Evolutionary conservation across 2,329 filamentous ascomycete genomes (phyloP), one percentile per base, ranked within the genome.

Genomic region (Fusarium udum): DNA sequence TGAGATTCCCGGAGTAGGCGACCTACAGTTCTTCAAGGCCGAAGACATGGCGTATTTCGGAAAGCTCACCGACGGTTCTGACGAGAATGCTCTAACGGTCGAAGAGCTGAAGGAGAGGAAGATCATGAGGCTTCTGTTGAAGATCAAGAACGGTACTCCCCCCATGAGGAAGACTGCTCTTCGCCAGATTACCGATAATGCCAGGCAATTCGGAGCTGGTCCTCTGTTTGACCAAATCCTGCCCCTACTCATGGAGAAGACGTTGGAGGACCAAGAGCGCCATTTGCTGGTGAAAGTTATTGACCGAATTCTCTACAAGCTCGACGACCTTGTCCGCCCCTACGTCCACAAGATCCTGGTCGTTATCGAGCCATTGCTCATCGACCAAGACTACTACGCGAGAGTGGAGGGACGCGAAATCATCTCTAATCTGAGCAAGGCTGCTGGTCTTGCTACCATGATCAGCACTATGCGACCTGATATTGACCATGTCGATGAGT

Each of bases 11-110:
- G 96, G 96, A 43, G 95, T 99, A 56, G 95, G 95, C 43, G 96
- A 99, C 81, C 85, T 99, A 58, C 95, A 98, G 76, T 99, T 98
- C 82, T 97, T 99, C 88, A 99, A 99, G 84, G 91, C 95, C 4
- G 96, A 99, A 82, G 96, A 99, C 82, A 98, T 98, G 95, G 92
- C 94, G 43, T 99, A 99, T 84, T 99, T 99, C 79, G 95, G 95
- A 67, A 98, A 99, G 85, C 89, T 99, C 45, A 95, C 97, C 28
- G 96, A 99, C 80, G 95, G 94, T 42, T 93, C 92, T 32, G 95
- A 98, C 77, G 96, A 99, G 84, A 97, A 95, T 77, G 88, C 91
- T 28, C 90, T 99, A 84, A 95, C 92, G 26, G 95, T 99, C 15
- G 96, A 99, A 55, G 95, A 99, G 79, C 85, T 99, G 59, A 98